Conservation (phyloP, 305 asterid species). For the Fraxinus sp. region DNA sequence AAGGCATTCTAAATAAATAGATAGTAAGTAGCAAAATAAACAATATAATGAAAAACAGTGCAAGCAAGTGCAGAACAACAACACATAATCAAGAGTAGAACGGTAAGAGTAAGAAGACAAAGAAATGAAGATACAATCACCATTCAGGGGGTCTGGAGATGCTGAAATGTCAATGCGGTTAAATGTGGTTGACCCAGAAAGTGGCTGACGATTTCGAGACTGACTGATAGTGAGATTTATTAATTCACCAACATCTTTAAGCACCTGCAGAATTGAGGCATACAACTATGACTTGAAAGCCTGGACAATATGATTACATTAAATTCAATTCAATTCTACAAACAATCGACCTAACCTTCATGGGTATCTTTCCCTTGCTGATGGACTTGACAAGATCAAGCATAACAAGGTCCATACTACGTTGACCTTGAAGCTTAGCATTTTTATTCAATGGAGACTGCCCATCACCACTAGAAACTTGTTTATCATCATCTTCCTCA, state of each 20-base stretch:
- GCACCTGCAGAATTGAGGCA: slow-evolving; percentile 56
- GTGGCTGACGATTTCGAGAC: slow-evolving; percentile 77
- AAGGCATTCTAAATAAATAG: slow-evolving; percentile 18
- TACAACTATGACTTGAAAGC: slow-evolving; percentile 20
- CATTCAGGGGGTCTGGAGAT: slow-evolving; percentile 73
- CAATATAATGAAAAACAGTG: slow-evolving; percentile 10
- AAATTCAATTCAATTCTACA: slow-evolving; percentile 6
- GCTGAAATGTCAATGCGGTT: slow-evolving; percentile 71
- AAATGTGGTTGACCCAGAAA: slow-evolving; percentile 86
- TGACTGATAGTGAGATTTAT: slow-evolving; percentile 67
- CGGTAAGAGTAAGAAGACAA: not conserved
- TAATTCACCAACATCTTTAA: slow-evolving; percentile 76
- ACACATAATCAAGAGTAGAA: slow-evolving; percentile 6
- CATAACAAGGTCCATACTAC: slow-evolving; percentile 65
- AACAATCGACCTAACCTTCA: slow-evolving; percentile 53
- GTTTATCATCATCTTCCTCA: slow-evolving; percentile 61
- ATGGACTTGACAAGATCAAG: slow-evolving; percentile 81
- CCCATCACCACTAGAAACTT: slow-evolving; percentile 40
- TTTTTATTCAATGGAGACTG: slow-evolving; percentile 53
- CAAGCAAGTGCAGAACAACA: slow-evolving; percentile 14
- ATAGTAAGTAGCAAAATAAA: slow-evolving; percentile 9
- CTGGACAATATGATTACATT: slow-evolving; percentile 6
- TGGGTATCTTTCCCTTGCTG: slow-evolving; percentile 83
- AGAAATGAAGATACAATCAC: slow-evolving; percentile 38
- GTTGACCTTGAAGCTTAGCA: slow-evolving; percentile 58